Percentiles rank a stretch among this genome's conserved stretches.
phyloP scores from a whole-genome alignment of 2,329 filamentous ascomycete species.

The Beauveria sp. region DNA sequence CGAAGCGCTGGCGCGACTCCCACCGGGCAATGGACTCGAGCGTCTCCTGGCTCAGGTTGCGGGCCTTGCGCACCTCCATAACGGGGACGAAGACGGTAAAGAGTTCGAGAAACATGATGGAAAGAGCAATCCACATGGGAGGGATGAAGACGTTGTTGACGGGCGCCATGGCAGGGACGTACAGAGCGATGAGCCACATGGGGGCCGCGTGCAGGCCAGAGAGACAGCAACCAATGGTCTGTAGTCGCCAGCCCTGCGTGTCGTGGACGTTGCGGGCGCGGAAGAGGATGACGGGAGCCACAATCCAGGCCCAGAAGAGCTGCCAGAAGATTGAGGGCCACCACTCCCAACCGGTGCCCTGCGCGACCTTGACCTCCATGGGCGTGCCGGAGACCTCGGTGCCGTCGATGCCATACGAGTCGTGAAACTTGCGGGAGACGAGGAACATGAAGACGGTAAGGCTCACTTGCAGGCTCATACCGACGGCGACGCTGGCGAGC shows the following conservation, averaged over 20 bases:
- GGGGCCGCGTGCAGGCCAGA: conserved; percentile 55
- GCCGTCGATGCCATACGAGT: conserved; percentile 50
- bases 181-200: conserved; percentile 57
- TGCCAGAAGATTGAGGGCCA: conserved; percentile 59
- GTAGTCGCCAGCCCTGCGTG: conserved; percentile 58
- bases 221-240: conserved; percentile 48
- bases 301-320: conserved; percentile 54
- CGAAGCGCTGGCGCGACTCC: conserved; percentile 32
- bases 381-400: conserved; percentile 52
- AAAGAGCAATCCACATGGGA: conserved; percentile 56
- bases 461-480: conserved; percentile 50
- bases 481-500: conserved; percentile 42
- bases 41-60: conserved; percentile 38
- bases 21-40: conserved; percentile 42
- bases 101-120: conserved; percentile 55
- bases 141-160: conserved; percentile 51
- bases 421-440: conserved; percentile 58
- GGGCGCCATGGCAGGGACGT: conserved; percentile 40
- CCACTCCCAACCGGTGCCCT: conserved; percentile 58
- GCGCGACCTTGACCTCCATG: conserved; percentile 39
- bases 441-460: conserved; percentile 54
- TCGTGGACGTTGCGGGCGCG: conserved; percentile 53
- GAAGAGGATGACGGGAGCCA: conserved; percentile 55
- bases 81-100: conserved; percentile 58
- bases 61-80: conserved; percentile 44